Evolutionary conservation across 306 rosid genomes (phyloP), one percentile per base, ranked within the genome.

Genomic region (Glycine soja): DNA sequence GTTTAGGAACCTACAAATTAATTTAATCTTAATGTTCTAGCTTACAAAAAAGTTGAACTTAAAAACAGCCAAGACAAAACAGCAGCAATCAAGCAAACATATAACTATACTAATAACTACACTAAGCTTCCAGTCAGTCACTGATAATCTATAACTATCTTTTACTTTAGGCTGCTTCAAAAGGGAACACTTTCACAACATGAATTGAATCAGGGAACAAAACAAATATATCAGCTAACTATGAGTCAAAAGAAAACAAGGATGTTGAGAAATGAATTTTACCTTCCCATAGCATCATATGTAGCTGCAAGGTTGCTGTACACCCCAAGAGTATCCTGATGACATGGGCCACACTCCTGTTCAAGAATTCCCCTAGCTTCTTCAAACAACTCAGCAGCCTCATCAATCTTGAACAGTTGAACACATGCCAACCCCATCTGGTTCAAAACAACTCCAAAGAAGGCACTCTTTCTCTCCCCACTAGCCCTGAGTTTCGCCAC

Each of bases 251-350:
- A 70, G 62, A 8, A 66, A 67, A 56, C 19, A 63, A 50, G 38
- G 5, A 66, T 58, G 83, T 72, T 15, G 9, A 79, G 45, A 73
- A 47, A 48, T 63, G 15, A 61, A 63, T 8, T 64, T 75, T 90
- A 96, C 99, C 99, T 96, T 78, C 99, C 99, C 97, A 92, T 88
- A 48, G 99, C 99, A 90, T 96, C 99, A 83, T 96, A 96, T 75
- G 98, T 96, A 82, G 99, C 99, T 4, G 99, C 99, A 61, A 96
- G 99, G 82, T 93, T 96, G 88, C 99, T 93, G 81, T 96, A 96
- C 4, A 96, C 90, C 64, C 99, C 99, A 79, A 96, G 94, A 45
- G 98, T 96, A 86, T 96, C 99, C 83, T 93, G 99, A 88, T 96
- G 98, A 82, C 99, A 96, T 7, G 94, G 84, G 42, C 99, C 99